These are phyloP conservation scores for Pseudozyma flocculosa DNA, from an alignment of 1,284 basidiomycete species.

Conservation along the genomic window DNA sequence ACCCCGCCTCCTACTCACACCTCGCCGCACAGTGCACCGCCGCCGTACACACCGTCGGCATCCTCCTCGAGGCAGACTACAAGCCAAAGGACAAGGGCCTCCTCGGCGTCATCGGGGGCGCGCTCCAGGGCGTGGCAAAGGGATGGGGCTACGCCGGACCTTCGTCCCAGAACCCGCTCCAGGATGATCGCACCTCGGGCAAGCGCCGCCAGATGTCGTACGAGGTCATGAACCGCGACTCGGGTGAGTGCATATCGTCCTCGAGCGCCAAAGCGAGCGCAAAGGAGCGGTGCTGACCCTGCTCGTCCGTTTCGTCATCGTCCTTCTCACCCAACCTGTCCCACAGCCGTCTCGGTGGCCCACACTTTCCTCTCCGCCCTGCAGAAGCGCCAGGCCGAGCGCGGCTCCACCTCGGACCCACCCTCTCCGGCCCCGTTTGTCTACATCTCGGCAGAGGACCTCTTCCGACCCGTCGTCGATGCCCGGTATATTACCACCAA, in stretches of 20 bases:
- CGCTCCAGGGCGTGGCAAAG: conserved; percentile 42
- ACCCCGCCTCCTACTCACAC: conserved; percentile 72
- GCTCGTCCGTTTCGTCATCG: no score
- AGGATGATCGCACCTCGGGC: conserved; percentile 3
- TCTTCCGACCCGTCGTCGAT: conserved; percentile 82
- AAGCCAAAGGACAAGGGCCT: conserved; percentile 62
- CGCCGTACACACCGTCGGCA: conserved; percentile 93
- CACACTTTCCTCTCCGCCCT: conserved; percentile 60
- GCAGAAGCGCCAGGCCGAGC: conserved; percentile 10
- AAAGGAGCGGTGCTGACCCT: no score
- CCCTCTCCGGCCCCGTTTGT: conserved; percentile 67
- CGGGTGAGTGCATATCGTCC: conserved; percentile 76
- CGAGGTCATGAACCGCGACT: conserved; percentile 80
- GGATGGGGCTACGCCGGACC: conserved; percentile 56
- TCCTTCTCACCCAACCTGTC: no score
- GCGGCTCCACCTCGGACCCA: not conserved
- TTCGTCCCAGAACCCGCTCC: conserved; percentile 53
- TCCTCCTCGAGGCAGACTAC: conserved; percentile 80
- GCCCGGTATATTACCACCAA: conserved; percentile 84
- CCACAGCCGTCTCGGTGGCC: conserved; percentile 47
- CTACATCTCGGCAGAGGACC: conserved; percentile 91
- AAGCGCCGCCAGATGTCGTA: conserved; percentile 61
- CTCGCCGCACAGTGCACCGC: conserved; percentile 70
- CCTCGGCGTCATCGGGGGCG: conserved; percentile 59
- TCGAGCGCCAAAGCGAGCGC: no score